Conservation (phyloP, 2,329 filamentous ascomycete species). For the Ramichloridium luteum region DNA sequence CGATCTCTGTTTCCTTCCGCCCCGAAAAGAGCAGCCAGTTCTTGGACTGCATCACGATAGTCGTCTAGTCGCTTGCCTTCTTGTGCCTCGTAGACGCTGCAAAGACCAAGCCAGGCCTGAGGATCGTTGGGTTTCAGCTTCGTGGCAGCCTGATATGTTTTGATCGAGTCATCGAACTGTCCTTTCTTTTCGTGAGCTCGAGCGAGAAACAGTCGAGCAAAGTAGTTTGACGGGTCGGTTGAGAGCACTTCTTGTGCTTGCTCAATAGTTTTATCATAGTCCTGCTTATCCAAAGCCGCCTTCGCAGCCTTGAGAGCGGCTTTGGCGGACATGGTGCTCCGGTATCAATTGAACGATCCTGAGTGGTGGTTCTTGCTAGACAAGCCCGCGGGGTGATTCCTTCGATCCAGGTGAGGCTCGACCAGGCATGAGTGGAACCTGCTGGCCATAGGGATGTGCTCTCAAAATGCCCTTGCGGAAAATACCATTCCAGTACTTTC, state of each 20-base stretch:
- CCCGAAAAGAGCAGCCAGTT: slow-evolving; percentile 62
- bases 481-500: too few species aligned
- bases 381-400: too few species aligned
- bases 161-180: slow-evolving; percentile 59
- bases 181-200: slow-evolving; percentile 71
- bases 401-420: too few species aligned
- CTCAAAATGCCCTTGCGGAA: too few species aligned
- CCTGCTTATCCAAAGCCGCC: slow-evolving; percentile 61
- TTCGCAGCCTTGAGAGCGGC: slow-evolving; percentile 66
- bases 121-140: slow-evolving; percentile 59
- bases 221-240: slow-evolving; percentile 67
- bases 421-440: too few species aligned
- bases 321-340: slow-evolving; percentile 35
- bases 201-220: slow-evolving; percentile 78
- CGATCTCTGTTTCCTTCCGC: slow-evolving; percentile 46
- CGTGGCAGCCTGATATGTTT: slow-evolving; percentile 61
- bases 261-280: slow-evolving; percentile 63
- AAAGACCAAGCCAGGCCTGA: slow-evolving; percentile 84
- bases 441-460: too few species aligned
- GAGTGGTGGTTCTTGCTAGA: too few species aligned
- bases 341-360: too few species aligned
- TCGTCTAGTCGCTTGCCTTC: slow-evolving; percentile 50
- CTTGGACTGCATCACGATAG: slow-evolving; percentile 62
- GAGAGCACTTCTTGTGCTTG: slow-evolving; percentile 59
- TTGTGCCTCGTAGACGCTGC: slow-evolving; percentile 74